Evolutionary conservation across 129 eudicot genomes (phyloP).

Genomic region (Tanacetum coccineum): DNA sequence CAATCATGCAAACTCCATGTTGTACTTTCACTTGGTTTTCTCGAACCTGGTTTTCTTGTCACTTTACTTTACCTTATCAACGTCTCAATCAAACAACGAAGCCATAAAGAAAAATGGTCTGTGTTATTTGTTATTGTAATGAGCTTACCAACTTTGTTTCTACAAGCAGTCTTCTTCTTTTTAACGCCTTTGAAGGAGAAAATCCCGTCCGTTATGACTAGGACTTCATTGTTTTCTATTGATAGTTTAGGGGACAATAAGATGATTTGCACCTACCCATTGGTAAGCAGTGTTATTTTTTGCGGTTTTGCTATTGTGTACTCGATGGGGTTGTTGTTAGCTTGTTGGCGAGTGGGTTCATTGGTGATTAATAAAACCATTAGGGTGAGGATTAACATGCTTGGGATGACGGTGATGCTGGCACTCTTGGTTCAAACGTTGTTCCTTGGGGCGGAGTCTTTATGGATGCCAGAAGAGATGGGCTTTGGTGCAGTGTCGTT

Average conservation of each 20-base stretch:
- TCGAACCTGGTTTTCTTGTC: constrained; percentile 55
- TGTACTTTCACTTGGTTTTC: constrained; percentile 56
- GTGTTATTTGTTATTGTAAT: constrained; percentile 16
- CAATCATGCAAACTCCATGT: constrained; percentile 48
- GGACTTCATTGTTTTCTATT: constrained; percentile 19
- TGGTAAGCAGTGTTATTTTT: constrained; percentile 37
- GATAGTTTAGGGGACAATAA: constrained; percentile 27
- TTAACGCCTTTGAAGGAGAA: constrained; percentile 30
- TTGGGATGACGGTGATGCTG: constrained; percentile 39
- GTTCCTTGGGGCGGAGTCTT: not conserved
- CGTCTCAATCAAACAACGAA: constrained; percentile 37
- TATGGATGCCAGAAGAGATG: not conserved
- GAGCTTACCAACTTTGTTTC: constrained; percentile 35
- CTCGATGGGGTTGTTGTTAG: constrained; percentile 36
- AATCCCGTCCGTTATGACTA: constrained; percentile 33
- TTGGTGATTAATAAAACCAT: constrained; percentile 60
- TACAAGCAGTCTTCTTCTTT: constrained; percentile 38
- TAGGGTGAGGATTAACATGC: constrained; percentile 33
- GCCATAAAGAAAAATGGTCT: constrained; percentile 20
- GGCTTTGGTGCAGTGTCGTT: constrained; percentile 24
- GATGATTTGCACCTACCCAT: constrained; percentile 54
- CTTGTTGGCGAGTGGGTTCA: constrained; percentile 54
- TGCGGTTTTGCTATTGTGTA: constrained; percentile 47
- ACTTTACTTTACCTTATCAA: constrained; percentile 53
- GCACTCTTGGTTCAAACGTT: constrained; percentile 12